Evolutionary conservation across 164 flowering plant species (phyloP), one percentile per base, ranked within the genome.

Genomic region (Malania oleifera): DNA sequence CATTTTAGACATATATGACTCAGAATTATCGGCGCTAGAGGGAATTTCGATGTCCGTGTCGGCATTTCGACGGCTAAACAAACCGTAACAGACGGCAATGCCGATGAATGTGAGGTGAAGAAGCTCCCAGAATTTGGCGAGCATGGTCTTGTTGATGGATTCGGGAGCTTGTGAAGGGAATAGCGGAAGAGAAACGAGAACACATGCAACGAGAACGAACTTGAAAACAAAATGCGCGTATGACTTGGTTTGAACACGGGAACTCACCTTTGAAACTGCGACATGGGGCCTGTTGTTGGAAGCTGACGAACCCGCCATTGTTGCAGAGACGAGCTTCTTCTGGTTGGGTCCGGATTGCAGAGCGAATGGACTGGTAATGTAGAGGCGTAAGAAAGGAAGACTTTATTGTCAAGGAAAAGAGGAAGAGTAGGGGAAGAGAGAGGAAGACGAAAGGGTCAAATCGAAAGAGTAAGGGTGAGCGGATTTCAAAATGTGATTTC

Each of bases 41-140:
- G 39, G 52, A 40, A 24, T 48, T 22, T 48, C 67, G 19, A 23
- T 3, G 23, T 45, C 45, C 25, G 8, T 18, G 24, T 60, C 60
- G 14, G 37, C 67, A 22, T 59, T 65, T 61, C 73, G 62, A 17
- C 77, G 57, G 65, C 77, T 34, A 59, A 82, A 76, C 50, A 84
- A 47, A 66, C 82, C 80, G 54, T 79, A 83, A 18, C 69, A 75
- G 9, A 77, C 73, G 34, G 67, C 71, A 70, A 77, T 60, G 61
- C 84, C 80, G 8, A 35, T 17, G 50, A 46, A 22, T 2, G 26
- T 19, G 13, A 46, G 50, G 26, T 46, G n/a, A 7, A 46, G 10
- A 5, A 46, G 26, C 26, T 46, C 50, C 50, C 50, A 46, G 26
- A 46, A 20, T 22, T 46, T 20, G 26, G 17, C 12, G 5, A 46